Percentiles rank a stretch among this genome's conserved stretches.
Evolutionary conservation across 2,329 filamentous ascomycete species (phyloP).

Genomic region (Penicillium brevicompactum): DNA sequence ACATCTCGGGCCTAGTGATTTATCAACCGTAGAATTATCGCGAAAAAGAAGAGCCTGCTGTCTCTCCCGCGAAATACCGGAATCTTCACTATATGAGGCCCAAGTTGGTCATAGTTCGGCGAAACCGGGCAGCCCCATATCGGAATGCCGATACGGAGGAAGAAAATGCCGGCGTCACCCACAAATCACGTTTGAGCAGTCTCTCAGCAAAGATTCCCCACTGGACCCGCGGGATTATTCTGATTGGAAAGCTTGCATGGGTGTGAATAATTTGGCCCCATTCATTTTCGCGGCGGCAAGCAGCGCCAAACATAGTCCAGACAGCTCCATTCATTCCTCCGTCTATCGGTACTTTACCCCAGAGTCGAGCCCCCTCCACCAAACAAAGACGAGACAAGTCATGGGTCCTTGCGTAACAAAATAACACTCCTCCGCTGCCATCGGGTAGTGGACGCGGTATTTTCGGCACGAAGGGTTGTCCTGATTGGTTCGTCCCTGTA

Average conservation of each 20-base stretch:
- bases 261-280: neutral
- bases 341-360: constrained; percentile 25
- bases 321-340: constrained; percentile 13
- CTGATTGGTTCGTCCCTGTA: constrained; percentile 14
- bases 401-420: constrained; percentile 10
- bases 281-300: neutral
- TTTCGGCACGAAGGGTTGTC: constrained; percentile 14
- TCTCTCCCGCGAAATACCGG: neutral
- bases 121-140: constrained; percentile 16
- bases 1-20: neutral
- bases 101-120: constrained; percentile 9
- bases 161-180: constrained; percentile 15
- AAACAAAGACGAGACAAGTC: neutral
- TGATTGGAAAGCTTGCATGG: neutral
- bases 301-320: neutral
- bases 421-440: constrained; percentile 6
- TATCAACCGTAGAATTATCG: neutral
- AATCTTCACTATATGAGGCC: neutral
- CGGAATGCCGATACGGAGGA: constrained; percentile 26
- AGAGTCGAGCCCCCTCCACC: constrained; percentile 13
- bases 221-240: neutral
- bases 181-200: constrained; percentile 15
- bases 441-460: constrained; percentile 20
- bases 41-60: neutral
- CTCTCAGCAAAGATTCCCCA: constrained; percentile 6